phyloP scores from a whole-genome alignment of 1,284 basidiomycete genomes.

The Cryptococcus neoformans region DNA sequence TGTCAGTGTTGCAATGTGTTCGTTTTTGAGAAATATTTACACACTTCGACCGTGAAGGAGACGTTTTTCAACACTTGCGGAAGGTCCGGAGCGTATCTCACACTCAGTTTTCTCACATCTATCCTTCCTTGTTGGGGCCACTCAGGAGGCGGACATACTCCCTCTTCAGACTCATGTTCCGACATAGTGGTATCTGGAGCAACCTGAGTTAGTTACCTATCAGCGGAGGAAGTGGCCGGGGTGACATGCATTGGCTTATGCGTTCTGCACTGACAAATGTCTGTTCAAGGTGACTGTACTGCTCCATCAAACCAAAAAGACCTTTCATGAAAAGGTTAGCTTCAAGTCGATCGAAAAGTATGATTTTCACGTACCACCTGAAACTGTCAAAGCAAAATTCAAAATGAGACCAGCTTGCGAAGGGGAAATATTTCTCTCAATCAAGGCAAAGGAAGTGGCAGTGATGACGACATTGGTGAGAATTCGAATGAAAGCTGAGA shows the following conservation, averaged over 20 bases:
- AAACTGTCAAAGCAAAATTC: conserved; percentile 46
- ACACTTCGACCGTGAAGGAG: conserved; percentile 57
- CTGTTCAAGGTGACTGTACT: conserved; percentile 29
- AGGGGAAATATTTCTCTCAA: conserved; percentile 44
- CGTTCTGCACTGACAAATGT: conserved; percentile 50
- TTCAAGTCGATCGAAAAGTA: neutral
- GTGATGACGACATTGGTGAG: conserved; percentile 37
- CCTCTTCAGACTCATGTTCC: conserved; percentile 24
- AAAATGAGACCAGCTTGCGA: conserved; percentile 51
- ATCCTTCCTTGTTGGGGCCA: conserved; percentile 69
- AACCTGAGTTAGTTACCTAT: conserved; percentile 40
- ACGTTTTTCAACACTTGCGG: conserved; percentile 69
- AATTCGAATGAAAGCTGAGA: conserved; percentile 29
- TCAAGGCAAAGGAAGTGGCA: conserved; percentile 48
- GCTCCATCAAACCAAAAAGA: conserved; percentile 35
- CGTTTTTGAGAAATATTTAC: neutral
- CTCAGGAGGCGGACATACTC: conserved; percentile 49
- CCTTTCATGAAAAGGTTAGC: conserved; percentile 13
- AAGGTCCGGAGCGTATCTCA: conserved; percentile 67
- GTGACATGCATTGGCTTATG: conserved; percentile 46
- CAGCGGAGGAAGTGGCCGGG: too few species aligned
- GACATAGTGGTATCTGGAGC: conserved; percentile 33
- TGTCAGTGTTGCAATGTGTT: neutral
- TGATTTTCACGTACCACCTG: conserved; percentile 27
- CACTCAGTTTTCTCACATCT: conserved; percentile 59